phyloP scores from a whole-genome alignment of 805 yeast genomes.

The Monosporozyma siamensis region DNA sequence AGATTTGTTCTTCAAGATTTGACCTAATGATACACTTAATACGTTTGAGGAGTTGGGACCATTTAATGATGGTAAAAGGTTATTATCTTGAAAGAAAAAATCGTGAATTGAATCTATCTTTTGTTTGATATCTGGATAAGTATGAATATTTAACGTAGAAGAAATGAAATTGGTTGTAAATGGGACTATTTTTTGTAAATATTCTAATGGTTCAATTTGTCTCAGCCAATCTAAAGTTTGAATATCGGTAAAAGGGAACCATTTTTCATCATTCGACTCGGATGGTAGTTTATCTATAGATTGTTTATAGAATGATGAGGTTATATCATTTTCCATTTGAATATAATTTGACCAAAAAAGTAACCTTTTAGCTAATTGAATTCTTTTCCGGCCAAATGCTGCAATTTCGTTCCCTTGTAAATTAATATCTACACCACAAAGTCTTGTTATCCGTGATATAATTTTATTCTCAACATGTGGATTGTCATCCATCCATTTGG shows the following conservation, averaged over 20 bases:
- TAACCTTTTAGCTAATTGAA: constrained; percentile 19
- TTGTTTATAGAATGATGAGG: neutral
- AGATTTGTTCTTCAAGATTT: constrained; percentile 12
- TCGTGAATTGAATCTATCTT: no score
- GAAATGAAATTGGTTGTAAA: neutral
- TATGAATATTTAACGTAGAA: no score
- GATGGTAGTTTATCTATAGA: neutral
- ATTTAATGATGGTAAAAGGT: no score
- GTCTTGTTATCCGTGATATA: constrained; percentile 5
- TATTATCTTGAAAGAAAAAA: no score
- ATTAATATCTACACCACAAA: constrained; percentile 8
- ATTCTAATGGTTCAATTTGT: constrained; percentile 18
- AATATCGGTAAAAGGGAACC: constrained; percentile 22
- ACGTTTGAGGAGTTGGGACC: constrained; percentile 6
- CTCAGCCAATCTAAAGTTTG: constrained; percentile 23
- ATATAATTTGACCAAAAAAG: constrained; percentile 15
- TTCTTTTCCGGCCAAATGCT: constrained; percentile 24
- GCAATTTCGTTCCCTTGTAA: constrained; percentile 11
- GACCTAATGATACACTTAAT: constrained; percentile 23
- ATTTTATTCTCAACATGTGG: neutral
- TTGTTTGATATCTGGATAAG: no score
- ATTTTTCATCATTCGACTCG: neutral
- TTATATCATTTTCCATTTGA: constrained; percentile 1
- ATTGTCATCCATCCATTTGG: neutral
- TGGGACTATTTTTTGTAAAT: constrained; percentile 12